Conservation (phyloP, 129 eudicot species). For the Logfia minima region DNA sequence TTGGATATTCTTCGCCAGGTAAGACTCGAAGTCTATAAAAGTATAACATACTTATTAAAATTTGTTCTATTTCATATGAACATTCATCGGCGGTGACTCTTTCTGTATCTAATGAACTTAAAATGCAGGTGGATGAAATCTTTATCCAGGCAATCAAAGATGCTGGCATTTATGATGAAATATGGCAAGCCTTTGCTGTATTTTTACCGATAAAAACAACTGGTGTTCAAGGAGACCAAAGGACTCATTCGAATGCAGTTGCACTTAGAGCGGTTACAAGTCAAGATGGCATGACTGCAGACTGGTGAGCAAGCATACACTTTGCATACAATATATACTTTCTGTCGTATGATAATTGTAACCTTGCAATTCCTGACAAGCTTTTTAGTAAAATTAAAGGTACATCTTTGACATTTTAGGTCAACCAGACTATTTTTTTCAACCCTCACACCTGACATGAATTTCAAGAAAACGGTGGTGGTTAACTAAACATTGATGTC, state of each 20-base stretch:
- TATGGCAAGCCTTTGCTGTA: constrained; percentile 98
- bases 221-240: constrained; percentile 98
- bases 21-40: constrained; percentile 42
- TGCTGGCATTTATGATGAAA: constrained; percentile 81
- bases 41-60: not conserved
- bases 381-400: not conserved
- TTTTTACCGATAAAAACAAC: constrained; percentile 68
- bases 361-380: not conserved
- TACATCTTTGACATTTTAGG: constrained; percentile 11
- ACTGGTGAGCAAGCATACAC: constrained; percentile 45
- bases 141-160: constrained; percentile 84
- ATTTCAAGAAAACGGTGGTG: not conserved
- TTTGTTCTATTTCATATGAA: not conserved
- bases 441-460: not conserved
- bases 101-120: not conserved
- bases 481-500: not conserved
- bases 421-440: not conserved
- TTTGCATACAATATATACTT: not conserved
- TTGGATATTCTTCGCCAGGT: constrained; percentile 80
- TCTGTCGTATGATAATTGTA: not conserved
- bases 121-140: constrained; percentile 75
- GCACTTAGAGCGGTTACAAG: constrained; percentile 84
- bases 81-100: not conserved
- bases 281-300: constrained; percentile 93
- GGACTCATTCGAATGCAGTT: constrained; percentile 52